Conservation (phyloP, 768 basidiomycete species). For the Sistotremastrum niveocremeum region DNA sequence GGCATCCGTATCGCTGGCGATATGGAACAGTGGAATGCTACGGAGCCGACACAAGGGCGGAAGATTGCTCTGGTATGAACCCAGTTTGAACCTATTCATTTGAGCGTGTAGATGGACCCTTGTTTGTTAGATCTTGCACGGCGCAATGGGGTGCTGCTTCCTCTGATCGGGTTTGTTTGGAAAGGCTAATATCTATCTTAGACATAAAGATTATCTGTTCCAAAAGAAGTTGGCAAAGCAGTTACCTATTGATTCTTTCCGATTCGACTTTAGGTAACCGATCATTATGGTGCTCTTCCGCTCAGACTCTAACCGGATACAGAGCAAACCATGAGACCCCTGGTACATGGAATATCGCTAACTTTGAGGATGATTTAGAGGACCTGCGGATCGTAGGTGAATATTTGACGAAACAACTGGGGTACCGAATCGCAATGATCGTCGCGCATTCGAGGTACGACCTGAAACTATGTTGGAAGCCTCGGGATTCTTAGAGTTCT, state of each 20-base stretch:
- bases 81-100: slow-evolving; percentile 5
- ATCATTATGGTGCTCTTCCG: too few species aligned
- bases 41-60: slow-evolving; percentile 37
- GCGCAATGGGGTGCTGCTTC: slow-evolving; percentile 55
- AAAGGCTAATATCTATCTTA: slow-evolving; percentile 15
- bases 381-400: slow-evolving; percentile 13
- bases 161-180: not conserved
- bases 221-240: slow-evolving; percentile 54
- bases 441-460: slow-evolving; percentile 19
- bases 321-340: slow-evolving; percentile 14
- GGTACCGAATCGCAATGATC: slow-evolving; percentile 12
- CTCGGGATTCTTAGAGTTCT: not conserved
- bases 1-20: slow-evolving; percentile 36
- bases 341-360: slow-evolving; percentile 12
- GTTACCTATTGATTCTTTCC: slow-evolving; percentile 66
- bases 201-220: slow-evolving; percentile 79
- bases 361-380: slow-evolving; percentile 12
- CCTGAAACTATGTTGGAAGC: too few species aligned
- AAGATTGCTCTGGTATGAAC: slow-evolving; percentile 49
- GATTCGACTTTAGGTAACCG: slow-evolving; percentile 71
- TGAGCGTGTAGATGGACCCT: slow-evolving; percentile 2
- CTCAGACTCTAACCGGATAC: not conserved
- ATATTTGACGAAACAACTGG: slow-evolving; percentile 8
- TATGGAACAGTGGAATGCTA: slow-evolving; percentile 44
- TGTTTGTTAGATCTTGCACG: slow-evolving; percentile 54